phyloP scores from a whole-genome alignment of 2,329 filamentous ascomycete species.

The Xenosphaeropsis pyriputrescens region DNA sequence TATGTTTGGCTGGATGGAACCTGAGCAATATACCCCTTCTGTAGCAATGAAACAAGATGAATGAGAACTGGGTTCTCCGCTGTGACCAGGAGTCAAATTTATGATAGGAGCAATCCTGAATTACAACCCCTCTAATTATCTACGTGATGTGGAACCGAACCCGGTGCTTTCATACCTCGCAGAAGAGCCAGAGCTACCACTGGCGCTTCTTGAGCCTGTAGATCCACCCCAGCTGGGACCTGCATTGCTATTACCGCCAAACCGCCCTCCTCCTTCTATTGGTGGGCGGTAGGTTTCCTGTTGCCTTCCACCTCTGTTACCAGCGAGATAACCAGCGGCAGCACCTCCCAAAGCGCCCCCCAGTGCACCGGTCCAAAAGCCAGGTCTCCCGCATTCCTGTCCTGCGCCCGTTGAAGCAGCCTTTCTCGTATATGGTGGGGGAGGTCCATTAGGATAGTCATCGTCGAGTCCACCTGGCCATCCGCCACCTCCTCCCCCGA shows the following conservation, averaged over 20 bases:
- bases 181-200: constrained; percentile 25
- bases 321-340: constrained; percentile 52
- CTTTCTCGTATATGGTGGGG: constrained; percentile 17
- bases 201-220: constrained; percentile 17
- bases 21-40: too few species aligned
- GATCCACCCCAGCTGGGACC: constrained; percentile 15
- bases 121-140: constrained; percentile 20
- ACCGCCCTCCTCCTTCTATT: constrained; percentile 6
- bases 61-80: constrained; percentile 4
- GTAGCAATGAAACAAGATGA: too few species aligned
- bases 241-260: constrained; percentile 8
- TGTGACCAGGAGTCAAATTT: constrained; percentile 2
- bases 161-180: constrained; percentile 54
- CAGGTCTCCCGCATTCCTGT: constrained; percentile 47
- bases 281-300: constrained; percentile 7
- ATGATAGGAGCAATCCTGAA: neutral
- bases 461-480: constrained; percentile 2
- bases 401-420: constrained; percentile 1
- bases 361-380: constrained; percentile 51
- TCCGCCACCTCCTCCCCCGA: constrained; percentile 20
- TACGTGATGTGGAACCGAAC: constrained; percentile 53
- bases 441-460: constrained; percentile 12
- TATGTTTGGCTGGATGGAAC: too few species aligned
- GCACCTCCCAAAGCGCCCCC: constrained; percentile 41
- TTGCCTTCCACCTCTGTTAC: constrained; percentile 28